A percentile compares a stretch with the other conserved stretches of the same genome.
phyloP scores from a whole-genome alignment of 1,284 basidiomycete genomes.

The Schizopora paradoxa region DNA sequence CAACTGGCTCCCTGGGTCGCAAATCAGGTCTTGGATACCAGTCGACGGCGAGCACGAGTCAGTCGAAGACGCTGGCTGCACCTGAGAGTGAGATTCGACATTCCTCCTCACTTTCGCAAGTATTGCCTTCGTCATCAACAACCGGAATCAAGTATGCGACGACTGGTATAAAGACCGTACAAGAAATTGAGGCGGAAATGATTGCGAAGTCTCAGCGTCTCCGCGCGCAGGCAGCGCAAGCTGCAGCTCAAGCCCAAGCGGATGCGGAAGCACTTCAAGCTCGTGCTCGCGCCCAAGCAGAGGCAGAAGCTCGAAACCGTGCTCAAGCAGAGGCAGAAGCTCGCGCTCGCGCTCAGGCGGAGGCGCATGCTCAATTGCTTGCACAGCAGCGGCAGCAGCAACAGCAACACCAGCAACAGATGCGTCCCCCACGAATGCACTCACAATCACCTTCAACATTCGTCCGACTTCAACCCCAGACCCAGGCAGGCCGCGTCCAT shows the following conservation, averaged over 20 bases:
- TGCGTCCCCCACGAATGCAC: conserved; percentile 16
- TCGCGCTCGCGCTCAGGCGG: conserved; percentile 3
- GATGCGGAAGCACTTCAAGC: conserved; percentile 28
- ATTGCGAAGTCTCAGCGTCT: conserved; percentile 40
- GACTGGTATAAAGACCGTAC: conserved; percentile 68
- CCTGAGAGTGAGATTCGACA: conserved; percentile 2
- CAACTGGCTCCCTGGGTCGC: conserved; percentile 22
- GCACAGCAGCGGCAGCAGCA: conserved; percentile 35
- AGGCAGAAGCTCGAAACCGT: conserved; percentile 20
- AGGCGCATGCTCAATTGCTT: conserved; percentile 30
- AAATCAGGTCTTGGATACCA: conserved; percentile 13
- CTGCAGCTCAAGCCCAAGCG: conserved; percentile 20
- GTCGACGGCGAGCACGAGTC: conserved; percentile 7
- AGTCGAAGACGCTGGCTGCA: conserved; percentile 1
- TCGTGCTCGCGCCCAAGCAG: conserved; percentile 16
- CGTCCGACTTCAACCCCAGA: not conserved
- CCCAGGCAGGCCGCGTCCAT: conserved; percentile 8
- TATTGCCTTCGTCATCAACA: conserved; percentile 23
- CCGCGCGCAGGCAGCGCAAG: conserved; percentile 16
- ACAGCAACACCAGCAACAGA: conserved; percentile 23
- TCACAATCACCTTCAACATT: conserved; percentile 13
- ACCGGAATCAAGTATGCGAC: conserved; percentile 14
- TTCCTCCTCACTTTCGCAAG: not conserved
- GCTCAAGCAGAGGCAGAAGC: conserved; percentile 27
- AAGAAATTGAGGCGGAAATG: conserved; percentile 95